These are phyloP conservation scores for Powellomyces hirtus DNA, from an alignment of 192 early-diverging fungal genomes.

Conservation along the genomic window DNA sequence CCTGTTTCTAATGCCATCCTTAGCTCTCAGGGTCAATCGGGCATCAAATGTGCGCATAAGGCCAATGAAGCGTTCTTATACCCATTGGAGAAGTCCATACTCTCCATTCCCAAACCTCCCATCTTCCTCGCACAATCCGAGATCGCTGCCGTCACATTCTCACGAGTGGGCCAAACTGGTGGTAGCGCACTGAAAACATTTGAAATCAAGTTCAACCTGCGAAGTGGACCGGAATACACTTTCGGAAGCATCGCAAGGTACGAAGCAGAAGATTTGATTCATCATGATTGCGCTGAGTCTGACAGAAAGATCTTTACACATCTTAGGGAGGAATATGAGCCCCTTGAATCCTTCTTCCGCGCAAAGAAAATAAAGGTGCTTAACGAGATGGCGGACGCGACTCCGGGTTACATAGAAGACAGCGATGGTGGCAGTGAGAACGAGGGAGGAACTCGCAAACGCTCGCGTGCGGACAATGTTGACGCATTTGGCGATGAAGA, in stretches of 20 bases:
- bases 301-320: too few species aligned
- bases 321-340: slow-evolving; percentile 77
- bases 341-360: slow-evolving; percentile 76
- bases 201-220: slow-evolving; percentile 92
- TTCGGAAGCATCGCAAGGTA: slow-evolving; percentile 83
- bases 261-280: too few species aligned
- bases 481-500: slow-evolving; percentile 30
- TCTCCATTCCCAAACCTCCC: slow-evolving; percentile 94
- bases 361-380: slow-evolving; percentile 75
- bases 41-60: slow-evolving; percentile 94
- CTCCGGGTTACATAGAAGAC: slow-evolving; percentile 46
- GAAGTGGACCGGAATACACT: slow-evolving; percentile 70
- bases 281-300: neutral
- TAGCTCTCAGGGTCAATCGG: slow-evolving; percentile 69
- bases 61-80: slow-evolving; percentile 95
- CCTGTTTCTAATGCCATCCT: too few species aligned
- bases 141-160: slow-evolving; percentile 83
- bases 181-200: slow-evolving; percentile 69
- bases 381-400: slow-evolving; percentile 64
- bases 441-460: slow-evolving; percentile 36
- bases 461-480: slow-evolving; percentile 3
- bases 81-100: slow-evolving; percentile 88
- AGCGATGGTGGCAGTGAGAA: slow-evolving; percentile 57
- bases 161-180: slow-evolving; percentile 61
- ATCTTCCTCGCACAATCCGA: slow-evolving; percentile 83